Evolutionary conservation across 2,329 filamentous ascomycete species (phyloP).

Genomic region (Emmonsiellopsis sp.): DNA sequence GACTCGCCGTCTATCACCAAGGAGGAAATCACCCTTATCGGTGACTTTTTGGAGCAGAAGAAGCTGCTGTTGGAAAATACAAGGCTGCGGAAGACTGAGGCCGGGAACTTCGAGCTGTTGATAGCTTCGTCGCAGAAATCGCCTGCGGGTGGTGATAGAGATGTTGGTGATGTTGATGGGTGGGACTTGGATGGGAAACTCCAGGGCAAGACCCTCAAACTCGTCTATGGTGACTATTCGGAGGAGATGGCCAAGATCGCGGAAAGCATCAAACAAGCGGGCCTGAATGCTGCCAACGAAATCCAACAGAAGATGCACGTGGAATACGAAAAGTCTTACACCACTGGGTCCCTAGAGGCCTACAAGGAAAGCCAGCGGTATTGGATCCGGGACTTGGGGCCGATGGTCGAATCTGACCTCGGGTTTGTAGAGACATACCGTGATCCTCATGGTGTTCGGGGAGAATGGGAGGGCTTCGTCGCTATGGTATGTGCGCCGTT

Average conservation of each 20-base stretch:
- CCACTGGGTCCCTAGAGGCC: constrained; percentile 61
- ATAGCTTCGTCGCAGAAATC: constrained; percentile 59
- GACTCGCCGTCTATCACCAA: constrained; percentile 65
- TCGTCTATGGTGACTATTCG: constrained; percentile 66
- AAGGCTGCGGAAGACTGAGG: constrained; percentile 56
- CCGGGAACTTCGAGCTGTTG: constrained; percentile 59
- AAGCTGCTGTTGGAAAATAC: constrained; percentile 67
- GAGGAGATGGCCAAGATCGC: constrained; percentile 61
- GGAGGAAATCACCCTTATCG: constrained; percentile 61
- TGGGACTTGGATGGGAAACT: constrained; percentile 53
- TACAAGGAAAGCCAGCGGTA: constrained; percentile 72
- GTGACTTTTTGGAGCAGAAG: constrained; percentile 64
- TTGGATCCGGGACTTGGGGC: constrained; percentile 77
- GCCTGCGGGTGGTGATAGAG: constrained; percentile 54
- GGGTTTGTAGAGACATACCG: constrained; percentile 82
- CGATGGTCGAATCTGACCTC: constrained; percentile 69
- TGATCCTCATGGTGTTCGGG: constrained; percentile 69
- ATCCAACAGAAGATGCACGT: constrained; percentile 64
- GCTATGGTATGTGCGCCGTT: constrained; percentile 40
- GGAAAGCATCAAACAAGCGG: constrained; percentile 58
- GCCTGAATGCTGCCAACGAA: constrained; percentile 61
- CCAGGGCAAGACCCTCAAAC: constrained; percentile 57
- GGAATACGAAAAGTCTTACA: constrained; percentile 67
- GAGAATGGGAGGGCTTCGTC: constrained; percentile 79
- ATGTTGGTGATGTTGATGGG: constrained; percentile 56